These are phyloP conservation scores for Phaeosphaeriaceae sp. DNA, from an alignment of 2,329 filamentous ascomycete genomes.

Conservation along the genomic window DNA sequence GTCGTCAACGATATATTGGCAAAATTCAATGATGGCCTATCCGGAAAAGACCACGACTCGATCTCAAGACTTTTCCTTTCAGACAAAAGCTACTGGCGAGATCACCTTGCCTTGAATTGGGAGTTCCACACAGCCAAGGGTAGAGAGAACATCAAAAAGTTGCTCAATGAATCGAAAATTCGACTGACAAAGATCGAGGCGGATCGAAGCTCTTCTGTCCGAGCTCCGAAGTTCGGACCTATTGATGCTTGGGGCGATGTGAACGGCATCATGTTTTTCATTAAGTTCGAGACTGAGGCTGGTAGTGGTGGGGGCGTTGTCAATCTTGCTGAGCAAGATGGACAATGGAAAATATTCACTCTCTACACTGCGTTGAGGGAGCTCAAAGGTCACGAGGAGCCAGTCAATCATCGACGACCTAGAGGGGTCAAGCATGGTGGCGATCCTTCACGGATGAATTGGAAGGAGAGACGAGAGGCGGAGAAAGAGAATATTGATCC, in stretches of 20 bases:
- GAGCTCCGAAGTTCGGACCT: constrained; percentile 32
- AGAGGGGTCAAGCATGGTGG: constrained; percentile 39
- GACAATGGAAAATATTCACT: constrained; percentile 50
- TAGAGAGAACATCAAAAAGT: constrained; percentile 54
- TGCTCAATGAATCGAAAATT: constrained; percentile 40
- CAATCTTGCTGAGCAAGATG: constrained; percentile 41
- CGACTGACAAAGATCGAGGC: constrained; percentile 39
- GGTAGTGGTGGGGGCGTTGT: constrained; percentile 43
- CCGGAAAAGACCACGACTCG: constrained; percentile 40
- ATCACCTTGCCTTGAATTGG: constrained; percentile 64
- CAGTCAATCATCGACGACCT: constrained; percentile 27
- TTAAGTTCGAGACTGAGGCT: constrained; percentile 38
- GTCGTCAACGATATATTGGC: constrained; percentile 50
- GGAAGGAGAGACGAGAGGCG: constrained; percentile 38
- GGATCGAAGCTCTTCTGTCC: constrained; percentile 27
- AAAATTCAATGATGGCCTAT: constrained; percentile 52
- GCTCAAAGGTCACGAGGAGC: constrained; percentile 46
- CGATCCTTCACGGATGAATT: constrained; percentile 37
- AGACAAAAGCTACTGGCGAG: constrained; percentile 63
- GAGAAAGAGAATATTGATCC: constrained; percentile 35
- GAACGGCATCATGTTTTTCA: constrained; percentile 34
- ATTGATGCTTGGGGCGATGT: constrained; percentile 40
- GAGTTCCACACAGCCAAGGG: constrained; percentile 60
- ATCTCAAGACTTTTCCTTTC: constrained; percentile 55
- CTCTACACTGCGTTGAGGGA: constrained; percentile 46